Base-by-base conservation (phyloP, 257 asterid species). In the Ballota nigra region DNA sequence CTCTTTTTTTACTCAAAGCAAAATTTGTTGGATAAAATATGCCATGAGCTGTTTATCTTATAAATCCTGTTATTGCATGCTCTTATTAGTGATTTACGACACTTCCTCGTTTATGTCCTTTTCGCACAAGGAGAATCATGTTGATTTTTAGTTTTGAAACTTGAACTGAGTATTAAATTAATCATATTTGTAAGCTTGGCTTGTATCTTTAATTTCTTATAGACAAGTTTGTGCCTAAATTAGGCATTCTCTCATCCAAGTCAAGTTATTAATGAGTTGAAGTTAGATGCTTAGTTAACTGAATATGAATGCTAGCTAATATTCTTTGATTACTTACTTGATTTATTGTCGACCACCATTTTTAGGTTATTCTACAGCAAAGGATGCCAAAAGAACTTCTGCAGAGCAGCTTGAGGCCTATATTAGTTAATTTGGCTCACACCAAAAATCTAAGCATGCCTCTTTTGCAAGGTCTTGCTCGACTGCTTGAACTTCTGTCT, bases 381-480 rank as follows among this genome's bases (percentile, higher is more conserved):
- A 84, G 95, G 80, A 92, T 95, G 98, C 99, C 99, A 28, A 95
- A 95, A 79, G 99, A 95, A 83, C 98, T 95, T 68, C 88, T 95
- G 75, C 99, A 92, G 82, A 88, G 94, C 87, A 92, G 99, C 87
- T 84, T 95, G 88, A 85, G 97, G 87, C 99, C 99, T 73, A 95
- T 95, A 77, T 80, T 95, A 75, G 97, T 92, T 78, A 95, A 95
- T 75, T 85, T 95, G 81, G 99, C 98, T 16, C 97, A 95, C 81
- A 95, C 99, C 41, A 95, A 95, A 83, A 95, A 92, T 82, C 97
- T 95, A 78, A 95, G 87, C 92, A 95, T 95, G 97, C 96, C 99
- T 70, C 97, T 95, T 68, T 77, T 95, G 82, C 99, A 92, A 87
- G 99, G 99, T 69, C 95, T 95, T 70, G 99, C 98, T 38, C 95